Percentiles rank a stretch among this genome's conserved stretches.
These are phyloP conservation scores for Cydonia oblonga DNA, from an alignment of 331 rosid species.

Conservation along the genomic window DNA sequence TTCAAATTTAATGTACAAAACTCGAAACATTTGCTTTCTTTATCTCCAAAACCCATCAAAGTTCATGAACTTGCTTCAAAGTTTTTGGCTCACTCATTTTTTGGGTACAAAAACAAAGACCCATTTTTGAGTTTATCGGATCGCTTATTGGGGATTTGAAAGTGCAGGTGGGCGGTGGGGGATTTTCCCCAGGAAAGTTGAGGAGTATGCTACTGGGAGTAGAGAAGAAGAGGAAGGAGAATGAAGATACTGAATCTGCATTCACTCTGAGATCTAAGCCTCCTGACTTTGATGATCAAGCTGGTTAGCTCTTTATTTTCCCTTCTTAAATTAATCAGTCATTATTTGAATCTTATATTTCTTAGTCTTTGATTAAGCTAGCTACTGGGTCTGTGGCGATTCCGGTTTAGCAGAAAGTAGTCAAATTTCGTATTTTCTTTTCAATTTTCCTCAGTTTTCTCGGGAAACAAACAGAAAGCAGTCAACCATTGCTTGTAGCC, in stretches of 20 bases:
- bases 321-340: not conserved
- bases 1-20: conserved; percentile 2
- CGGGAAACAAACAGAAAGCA: not conserved
- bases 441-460: no score
- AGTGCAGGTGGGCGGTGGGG: conserved; percentile 53
- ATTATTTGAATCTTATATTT: not conserved
- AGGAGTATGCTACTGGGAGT: conserved; percentile 76
- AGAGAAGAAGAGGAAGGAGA: conserved; percentile 77
- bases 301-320: conserved; percentile 39
- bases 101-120: not conserved
- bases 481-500: not conserved
- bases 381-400: not conserved
- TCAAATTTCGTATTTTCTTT: not conserved
- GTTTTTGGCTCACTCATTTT: not conserved
- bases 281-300: conserved; percentile 44
- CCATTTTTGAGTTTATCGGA: not conserved
- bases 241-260: conserved; percentile 45
- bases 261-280: conserved; percentile 56
- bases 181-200: conserved; percentile 84
- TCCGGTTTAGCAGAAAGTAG: not conserved
- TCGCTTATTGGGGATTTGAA: conserved; percentile 1
- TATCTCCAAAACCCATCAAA: not conserved
- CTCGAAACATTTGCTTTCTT: not conserved
- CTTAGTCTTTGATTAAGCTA: not conserved
- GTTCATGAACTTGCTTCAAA: not conserved